Evolutionary conservation across 345 rosid genomes (phyloP).

Genomic region (Mallotus nudiflorus): DNA sequence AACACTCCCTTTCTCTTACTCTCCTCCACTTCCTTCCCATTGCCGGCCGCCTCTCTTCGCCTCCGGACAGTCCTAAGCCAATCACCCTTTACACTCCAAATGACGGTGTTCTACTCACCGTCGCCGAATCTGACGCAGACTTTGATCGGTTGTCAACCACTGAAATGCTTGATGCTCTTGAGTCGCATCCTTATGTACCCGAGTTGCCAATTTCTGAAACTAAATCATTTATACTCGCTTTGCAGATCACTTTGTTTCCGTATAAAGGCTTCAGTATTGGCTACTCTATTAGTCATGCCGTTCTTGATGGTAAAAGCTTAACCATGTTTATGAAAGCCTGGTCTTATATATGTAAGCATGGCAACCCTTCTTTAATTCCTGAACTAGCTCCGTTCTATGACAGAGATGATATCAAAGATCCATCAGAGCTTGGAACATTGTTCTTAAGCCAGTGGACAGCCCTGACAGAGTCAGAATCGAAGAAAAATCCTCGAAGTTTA

Average conservation of each 20-base stretch:
- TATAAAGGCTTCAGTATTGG: slow-evolving; percentile 10
- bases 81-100: too few species aligned
- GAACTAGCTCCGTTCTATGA: slow-evolving; percentile 32
- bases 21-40: not conserved
- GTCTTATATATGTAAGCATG: slow-evolving; percentile 14
- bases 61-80: too few species aligned
- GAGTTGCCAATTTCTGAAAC: not conserved
- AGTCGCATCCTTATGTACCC: not conserved
- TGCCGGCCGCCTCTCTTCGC: not conserved
- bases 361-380: not conserved
- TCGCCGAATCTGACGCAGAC: too few species aligned
- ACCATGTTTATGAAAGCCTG: too few species aligned
- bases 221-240: not conserved
- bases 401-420: slow-evolving; percentile 30
- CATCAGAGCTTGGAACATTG: slow-evolving; percentile 19
- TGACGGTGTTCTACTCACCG: too few species aligned
- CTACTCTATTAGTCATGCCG: slow-evolving; percentile 1
- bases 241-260: not conserved
- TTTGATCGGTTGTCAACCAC: too few species aligned
- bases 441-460: slow-evolving; percentile 26
- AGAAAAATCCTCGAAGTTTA: too few species aligned
- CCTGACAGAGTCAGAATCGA: too few species aligned
- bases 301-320: slow-evolving; percentile 21
- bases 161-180: not conserved
- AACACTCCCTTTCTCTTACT: not conserved